Percentiles rank a stretch among this genome's conserved stretches.
Evolutionary conservation across 345 rosid genomes (phyloP).

Genomic region (Pseudoturritis turrita): DNA sequence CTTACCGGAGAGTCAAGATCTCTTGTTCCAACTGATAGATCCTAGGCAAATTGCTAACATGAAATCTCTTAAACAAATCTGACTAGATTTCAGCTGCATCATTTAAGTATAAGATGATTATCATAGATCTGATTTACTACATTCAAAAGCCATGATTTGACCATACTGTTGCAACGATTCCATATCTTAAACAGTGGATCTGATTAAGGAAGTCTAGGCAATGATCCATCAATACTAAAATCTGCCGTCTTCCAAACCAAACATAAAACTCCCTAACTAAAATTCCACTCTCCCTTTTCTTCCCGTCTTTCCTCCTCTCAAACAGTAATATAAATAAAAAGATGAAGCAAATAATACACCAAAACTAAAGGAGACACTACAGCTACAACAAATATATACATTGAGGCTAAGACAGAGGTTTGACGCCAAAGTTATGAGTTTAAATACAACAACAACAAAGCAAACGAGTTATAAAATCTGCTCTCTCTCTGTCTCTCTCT

Average conservation of each 20-base stretch:
- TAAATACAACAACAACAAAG: slow-evolving; percentile 22
- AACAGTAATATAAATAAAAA: not conserved
- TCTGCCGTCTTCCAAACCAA: too few species aligned
- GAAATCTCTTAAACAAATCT: not conserved
- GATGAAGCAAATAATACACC: not conserved
- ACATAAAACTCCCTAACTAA: not conserved
- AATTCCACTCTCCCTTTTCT: not conserved
- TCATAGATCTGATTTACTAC: not conserved
- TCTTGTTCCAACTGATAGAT: not conserved
- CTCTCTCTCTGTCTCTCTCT: too few species aligned
- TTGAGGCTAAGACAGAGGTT: not conserved
- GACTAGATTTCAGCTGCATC: not conserved
- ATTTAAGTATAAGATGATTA: not conserved
- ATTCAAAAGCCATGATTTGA: not conserved
- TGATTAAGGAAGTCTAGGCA: not conserved
- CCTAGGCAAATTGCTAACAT: not conserved
- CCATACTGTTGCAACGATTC: not conserved
- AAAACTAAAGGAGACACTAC: not conserved
- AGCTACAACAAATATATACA: not conserved
- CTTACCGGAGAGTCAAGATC: not conserved
- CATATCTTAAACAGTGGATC: not conserved
- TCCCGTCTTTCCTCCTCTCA: not conserved
- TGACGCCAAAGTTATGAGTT: not conserved
- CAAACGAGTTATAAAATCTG: not conserved
- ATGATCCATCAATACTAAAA: not conserved